A percentile compares a stretch with the other conserved stretches of the same genome.
These are phyloP conservation scores for Geosmithia morbida DNA, from an alignment of 2,329 filamentous ascomycete species.

Conservation along the genomic window DNA sequence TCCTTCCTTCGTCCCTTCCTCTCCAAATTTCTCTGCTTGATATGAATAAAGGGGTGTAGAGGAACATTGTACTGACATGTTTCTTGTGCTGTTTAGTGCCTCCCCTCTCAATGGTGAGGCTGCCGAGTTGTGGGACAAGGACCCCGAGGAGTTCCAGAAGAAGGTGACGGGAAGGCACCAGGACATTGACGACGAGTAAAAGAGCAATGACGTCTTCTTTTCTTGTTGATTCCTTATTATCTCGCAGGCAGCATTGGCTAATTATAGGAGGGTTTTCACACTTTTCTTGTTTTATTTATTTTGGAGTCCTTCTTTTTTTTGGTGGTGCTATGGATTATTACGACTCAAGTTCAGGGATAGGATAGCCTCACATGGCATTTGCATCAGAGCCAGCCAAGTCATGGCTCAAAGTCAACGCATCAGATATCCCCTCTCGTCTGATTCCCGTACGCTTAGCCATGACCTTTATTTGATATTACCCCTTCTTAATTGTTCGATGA, in stretches of 20 bases:
- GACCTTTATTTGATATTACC: too few species aligned
- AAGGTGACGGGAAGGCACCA: slow-evolving; percentile 50
- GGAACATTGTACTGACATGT: too few species aligned
- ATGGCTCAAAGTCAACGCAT: neutral
- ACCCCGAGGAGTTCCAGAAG: slow-evolving; percentile 75
- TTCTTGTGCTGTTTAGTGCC: slow-evolving; percentile 39
- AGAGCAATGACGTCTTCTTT: neutral
- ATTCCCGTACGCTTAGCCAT: too few species aligned
- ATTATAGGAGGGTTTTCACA: neutral
- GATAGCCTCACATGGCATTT: neutral
- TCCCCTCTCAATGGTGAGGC: slow-evolving; percentile 94
- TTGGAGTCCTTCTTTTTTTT: neutral
- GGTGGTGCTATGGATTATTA: neutral
- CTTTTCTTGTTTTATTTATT: neutral
- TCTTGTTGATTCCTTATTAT: neutral
- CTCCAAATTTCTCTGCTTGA: too few species aligned
- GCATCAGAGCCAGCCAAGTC: neutral
- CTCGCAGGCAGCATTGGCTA: neutral
- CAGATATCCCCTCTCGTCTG: too few species aligned
- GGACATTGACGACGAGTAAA: slow-evolving; percentile 49
- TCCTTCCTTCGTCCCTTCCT: neutral
- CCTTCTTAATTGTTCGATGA: too few species aligned
- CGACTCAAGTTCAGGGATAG: neutral
- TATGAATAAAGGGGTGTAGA: too few species aligned
- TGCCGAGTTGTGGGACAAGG: slow-evolving; percentile 87